Evolutionary conservation across 495 filamentous ascomycete genomes (phyloP).

Genomic region (Xylaria longipes): DNA sequence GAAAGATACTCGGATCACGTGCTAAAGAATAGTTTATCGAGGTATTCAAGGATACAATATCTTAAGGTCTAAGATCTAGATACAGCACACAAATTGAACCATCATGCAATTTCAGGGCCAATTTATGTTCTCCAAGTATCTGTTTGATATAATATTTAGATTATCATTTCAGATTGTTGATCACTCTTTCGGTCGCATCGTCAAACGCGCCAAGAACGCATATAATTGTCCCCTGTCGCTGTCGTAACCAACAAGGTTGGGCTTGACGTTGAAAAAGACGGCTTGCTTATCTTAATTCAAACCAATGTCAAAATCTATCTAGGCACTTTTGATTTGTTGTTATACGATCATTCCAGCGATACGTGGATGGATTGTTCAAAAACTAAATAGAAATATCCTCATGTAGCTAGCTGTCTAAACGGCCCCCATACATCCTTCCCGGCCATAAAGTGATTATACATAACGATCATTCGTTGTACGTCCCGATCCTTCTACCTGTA

Average conservation of each 20-base stretch:
- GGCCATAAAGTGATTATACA: not conserved
- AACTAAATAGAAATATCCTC: not conserved
- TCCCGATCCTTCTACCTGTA: not conserved
- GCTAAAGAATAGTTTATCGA: not conserved
- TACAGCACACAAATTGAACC: not conserved
- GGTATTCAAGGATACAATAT: not conserved
- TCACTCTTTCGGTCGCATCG: not conserved
- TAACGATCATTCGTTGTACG: not conserved
- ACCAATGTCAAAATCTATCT: not conserved
- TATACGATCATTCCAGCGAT: not conserved
- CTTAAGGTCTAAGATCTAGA: not conserved
- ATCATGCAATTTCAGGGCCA: not conserved
- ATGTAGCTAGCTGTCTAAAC: not conserved
- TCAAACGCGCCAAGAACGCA: not conserved
- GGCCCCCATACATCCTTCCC: not conserved
- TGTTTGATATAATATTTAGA: not conserved
- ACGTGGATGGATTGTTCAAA: not conserved
- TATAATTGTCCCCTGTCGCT: not conserved
- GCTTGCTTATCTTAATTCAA: not conserved
- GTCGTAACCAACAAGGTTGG: not conserved
- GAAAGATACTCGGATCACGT: not conserved
- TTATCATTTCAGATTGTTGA: not conserved
- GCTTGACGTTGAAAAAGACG: not conserved
- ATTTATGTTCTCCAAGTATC: not conserved
- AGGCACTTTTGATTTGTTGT: not conserved